These are phyloP conservation scores for Boletus reticuloceps DNA, from an alignment of 768 basidiomycete species.

Conservation along the genomic window DNA sequence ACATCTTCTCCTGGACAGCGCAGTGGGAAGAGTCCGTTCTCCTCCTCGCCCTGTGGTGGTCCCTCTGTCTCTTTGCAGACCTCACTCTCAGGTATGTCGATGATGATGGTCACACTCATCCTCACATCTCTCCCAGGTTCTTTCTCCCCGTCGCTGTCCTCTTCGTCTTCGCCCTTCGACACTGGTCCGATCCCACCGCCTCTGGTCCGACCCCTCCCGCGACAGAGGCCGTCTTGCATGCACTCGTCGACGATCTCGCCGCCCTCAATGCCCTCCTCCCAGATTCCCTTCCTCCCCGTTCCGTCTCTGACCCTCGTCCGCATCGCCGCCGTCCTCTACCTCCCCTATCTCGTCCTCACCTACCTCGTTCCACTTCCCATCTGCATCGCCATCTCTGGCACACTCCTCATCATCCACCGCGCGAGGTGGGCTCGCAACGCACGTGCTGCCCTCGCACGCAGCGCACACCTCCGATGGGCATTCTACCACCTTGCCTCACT, in stretches of 20 bases:
- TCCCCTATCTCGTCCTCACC: slow-evolving; percentile 67
- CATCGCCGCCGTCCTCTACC: slow-evolving; percentile 50
- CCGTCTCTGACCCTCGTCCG: slow-evolving; percentile 47
- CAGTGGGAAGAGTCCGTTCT: slow-evolving; percentile 64
- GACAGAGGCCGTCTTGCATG: slow-evolving; percentile 55
- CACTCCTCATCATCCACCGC: slow-evolving; percentile 56
- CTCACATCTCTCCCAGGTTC: slow-evolving; percentile 38
- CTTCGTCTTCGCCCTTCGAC: slow-evolving; percentile 36
- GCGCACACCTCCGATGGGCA: slow-evolving; percentile 66
- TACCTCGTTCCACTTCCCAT: slow-evolving; percentile 60
- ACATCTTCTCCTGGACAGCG: slow-evolving; percentile 58
- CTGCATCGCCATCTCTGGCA: slow-evolving; percentile 57
- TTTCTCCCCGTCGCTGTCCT: slow-evolving; percentile 53
- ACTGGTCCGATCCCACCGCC: slow-evolving; percentile 23
- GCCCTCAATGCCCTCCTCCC: slow-evolving; percentile 62
- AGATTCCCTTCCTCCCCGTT: slow-evolving; percentile 28
- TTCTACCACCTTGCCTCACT: slow-evolving; percentile 49
- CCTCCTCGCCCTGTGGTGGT: slow-evolving; percentile 74
- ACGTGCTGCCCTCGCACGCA: slow-evolving; percentile 55
- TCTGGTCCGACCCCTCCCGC: slow-evolving; percentile 30
- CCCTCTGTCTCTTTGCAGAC: slow-evolving; percentile 59
- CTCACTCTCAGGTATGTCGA: slow-evolving; percentile 46
- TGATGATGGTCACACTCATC: background rate
- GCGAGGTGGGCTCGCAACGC: slow-evolving; percentile 65
- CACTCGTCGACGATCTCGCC: slow-evolving; percentile 61